These are phyloP conservation scores for Leishmania arabica DNA, from an alignment of 208 protist genomes.

Conservation along the genomic window DNA sequence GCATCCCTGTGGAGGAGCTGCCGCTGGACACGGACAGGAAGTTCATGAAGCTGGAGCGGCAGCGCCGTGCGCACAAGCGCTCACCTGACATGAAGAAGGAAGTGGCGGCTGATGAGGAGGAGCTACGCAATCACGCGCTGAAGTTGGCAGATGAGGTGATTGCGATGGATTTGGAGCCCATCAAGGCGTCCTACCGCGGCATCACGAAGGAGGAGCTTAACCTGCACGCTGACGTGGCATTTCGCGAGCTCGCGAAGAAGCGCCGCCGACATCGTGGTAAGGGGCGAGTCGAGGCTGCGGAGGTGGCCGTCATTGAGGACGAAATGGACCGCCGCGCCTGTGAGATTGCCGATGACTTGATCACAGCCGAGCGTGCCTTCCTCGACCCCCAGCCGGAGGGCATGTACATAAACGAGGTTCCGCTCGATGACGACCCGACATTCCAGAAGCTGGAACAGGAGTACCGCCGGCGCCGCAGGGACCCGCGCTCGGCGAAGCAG, in stretches of 20 bases:
- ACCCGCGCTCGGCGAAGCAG: conserved; percentile 51
- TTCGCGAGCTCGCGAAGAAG: conserved; percentile 54
- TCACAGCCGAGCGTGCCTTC: conserved; percentile 73
- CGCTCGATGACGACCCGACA: conserved; percentile 71
- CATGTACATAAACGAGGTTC: conserved; percentile 78
- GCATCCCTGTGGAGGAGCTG: conserved; percentile 70
- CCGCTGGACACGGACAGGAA: conserved; percentile 64
- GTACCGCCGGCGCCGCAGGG: conserved; percentile 58
- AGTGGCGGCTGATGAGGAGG: conserved; percentile 50
- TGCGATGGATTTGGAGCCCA: conserved; percentile 49
- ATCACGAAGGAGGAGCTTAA: conserved; percentile 76
- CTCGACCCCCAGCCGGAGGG: conserved; percentile 83
- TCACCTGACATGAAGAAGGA: conserved; percentile 36
- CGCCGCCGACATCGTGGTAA: conserved; percentile 35
- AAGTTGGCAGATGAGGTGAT: conserved; percentile 73
- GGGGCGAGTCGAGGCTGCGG: conserved; percentile 41
- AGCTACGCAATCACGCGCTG: conserved; percentile 38
- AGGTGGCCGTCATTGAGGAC: conserved; percentile 70
- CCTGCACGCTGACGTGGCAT: conserved; percentile 67
- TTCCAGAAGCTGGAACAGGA: conserved; percentile 81
- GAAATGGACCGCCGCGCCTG: conserved; percentile 72
- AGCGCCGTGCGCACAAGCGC: conserved; percentile 57
- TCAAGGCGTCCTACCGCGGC: conserved; percentile 59
- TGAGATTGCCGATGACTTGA: conserved; percentile 81
- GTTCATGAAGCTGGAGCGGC: conserved; percentile 60